A percentile compares a stretch with the other conserved stretches of the same genome.
Conservation (phyloP, 2,329 filamentous ascomycete species). For the Fusarium gaditjirri region DNA sequence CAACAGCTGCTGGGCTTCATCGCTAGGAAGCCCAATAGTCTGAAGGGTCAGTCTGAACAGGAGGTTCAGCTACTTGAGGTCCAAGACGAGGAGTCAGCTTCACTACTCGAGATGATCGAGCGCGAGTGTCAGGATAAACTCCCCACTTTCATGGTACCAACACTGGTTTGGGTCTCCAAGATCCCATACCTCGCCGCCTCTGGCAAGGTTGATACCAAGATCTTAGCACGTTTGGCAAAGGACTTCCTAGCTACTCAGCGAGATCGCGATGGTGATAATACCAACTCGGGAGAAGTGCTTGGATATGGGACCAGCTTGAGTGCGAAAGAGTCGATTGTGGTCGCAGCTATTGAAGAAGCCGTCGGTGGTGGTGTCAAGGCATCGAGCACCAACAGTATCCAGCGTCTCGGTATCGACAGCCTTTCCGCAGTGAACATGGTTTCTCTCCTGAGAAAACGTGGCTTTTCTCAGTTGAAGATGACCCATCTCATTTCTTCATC, state of each 20-base stretch:
- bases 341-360: not conserved
- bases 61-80: not conserved
- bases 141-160: slow-evolving; percentile 22
- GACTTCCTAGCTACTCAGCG: not conserved
- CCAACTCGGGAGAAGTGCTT: accelerated
- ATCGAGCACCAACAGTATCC: not conserved
- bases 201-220: slow-evolving; percentile 24
- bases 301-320: not conserved
- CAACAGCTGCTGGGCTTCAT: slow-evolving; percentile 7
- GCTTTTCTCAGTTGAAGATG: slow-evolving; percentile 12
- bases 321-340: not conserved
- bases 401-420: slow-evolving; percentile 21
- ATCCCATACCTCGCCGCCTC: slow-evolving; percentile 24
- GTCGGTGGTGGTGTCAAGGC: slow-evolving; percentile 5
- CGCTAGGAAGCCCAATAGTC: not conserved
- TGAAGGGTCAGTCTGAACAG: not conserved
- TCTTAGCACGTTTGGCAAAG: not conserved
- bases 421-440: slow-evolving; percentile 16
- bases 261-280: accelerated
- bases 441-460: not conserved
- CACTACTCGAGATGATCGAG: not conserved
- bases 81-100: not conserved
- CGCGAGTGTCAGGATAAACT: slow-evolving; percentile 6
- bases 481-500: not conserved
- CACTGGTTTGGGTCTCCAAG: slow-evolving; percentile 4